Evolutionary conservation across 192 early-diverging fungal genomes (phyloP).

Genomic region (Coemansia sp.): DNA sequence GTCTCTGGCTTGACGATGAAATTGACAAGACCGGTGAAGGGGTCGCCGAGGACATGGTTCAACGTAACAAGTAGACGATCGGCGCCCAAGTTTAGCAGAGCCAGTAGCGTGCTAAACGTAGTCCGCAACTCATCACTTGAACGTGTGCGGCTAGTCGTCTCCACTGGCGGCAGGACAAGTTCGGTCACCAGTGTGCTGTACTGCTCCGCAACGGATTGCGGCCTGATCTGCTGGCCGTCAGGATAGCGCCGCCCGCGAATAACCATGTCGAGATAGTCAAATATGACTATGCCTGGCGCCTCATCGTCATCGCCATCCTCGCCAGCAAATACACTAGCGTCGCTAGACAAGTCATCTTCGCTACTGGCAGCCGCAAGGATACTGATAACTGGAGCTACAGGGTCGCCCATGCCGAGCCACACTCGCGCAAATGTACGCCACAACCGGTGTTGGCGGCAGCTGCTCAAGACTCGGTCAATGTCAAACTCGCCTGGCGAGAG

Average conservation of each 20-base stretch:
- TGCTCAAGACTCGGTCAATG: slow-evolving; percentile 43
- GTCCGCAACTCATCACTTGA: not conserved
- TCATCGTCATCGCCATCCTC: slow-evolving; percentile 23
- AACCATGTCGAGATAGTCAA: slow-evolving; percentile 53
- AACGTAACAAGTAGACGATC: slow-evolving; percentile 41
- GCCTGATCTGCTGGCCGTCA: slow-evolving; percentile 34
- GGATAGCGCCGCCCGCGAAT: slow-evolving; percentile 47
- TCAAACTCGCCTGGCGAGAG: slow-evolving; percentile 53
- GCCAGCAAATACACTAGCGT: not conserved
- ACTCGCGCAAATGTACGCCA: slow-evolving; percentile 59
- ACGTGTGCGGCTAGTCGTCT: slow-evolving; percentile 1
- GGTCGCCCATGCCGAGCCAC: slow-evolving; percentile 51
- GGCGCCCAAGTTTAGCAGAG: slow-evolving; percentile 23
- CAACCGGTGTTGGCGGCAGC: slow-evolving; percentile 37
- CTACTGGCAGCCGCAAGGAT: slow-evolving; percentile 25
- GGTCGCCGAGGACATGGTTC: slow-evolving; percentile 34
- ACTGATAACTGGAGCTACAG: slow-evolving; percentile 32
- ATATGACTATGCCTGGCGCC: slow-evolving; percentile 34
- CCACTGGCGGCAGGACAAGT: slow-evolving; percentile 36
- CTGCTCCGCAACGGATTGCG: slow-evolving; percentile 38
- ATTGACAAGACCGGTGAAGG: slow-evolving; percentile 45
- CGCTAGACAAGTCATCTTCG: not conserved
- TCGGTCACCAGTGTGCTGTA: slow-evolving; percentile 37
- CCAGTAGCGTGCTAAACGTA: slow-evolving; percentile 31
- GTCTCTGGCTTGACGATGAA: slow-evolving; percentile 40